phyloP scores from a whole-genome alignment of 352 stramenopile genomes.

The Lagenidium giganteum region DNA sequence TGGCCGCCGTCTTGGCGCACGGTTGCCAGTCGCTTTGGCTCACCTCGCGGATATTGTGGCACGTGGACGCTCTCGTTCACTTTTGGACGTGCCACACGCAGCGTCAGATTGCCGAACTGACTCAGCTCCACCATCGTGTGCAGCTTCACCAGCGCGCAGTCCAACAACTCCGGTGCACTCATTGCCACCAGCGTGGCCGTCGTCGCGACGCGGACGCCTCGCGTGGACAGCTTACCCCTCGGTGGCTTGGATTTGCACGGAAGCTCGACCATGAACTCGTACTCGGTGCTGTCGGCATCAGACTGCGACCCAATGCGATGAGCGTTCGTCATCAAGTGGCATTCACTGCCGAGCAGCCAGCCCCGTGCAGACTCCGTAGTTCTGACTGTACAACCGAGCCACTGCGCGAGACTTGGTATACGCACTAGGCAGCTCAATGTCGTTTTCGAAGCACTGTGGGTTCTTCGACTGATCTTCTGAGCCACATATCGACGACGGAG shows the following conservation, averaged over 20 bases:
- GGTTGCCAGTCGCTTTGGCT: constrained; percentile 28
- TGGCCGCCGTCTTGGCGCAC: constrained; percentile 23
- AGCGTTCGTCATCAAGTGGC: constrained; percentile 40
- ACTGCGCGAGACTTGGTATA: constrained; percentile 26
- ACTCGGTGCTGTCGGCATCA: constrained; percentile 17
- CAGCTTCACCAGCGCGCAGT: constrained; percentile 46
- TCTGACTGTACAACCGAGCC: constrained; percentile 24
- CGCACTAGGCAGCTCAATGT: constrained; percentile 12
- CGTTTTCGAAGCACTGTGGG: constrained; percentile 25
- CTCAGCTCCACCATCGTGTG: constrained; percentile 15
- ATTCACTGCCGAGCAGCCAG: constrained; percentile 34
- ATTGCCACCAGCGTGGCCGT: constrained; percentile 18
- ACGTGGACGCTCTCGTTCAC: constrained; percentile 39
- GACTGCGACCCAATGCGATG: constrained; percentile 29
- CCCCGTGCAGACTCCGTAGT: constrained; percentile 28
- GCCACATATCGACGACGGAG: constrained; percentile 17
- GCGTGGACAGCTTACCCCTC: too few species aligned
- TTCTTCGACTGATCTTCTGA: constrained; percentile 21
- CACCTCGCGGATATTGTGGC: constrained; percentile 31
- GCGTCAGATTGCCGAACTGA: constrained; percentile 26
- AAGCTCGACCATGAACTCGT: constrained; percentile 36
- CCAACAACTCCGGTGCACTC: constrained; percentile 14
- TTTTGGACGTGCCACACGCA: constrained; percentile 18
- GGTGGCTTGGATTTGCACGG: too few species aligned
- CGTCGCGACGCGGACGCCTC: constrained; percentile 20